Evolutionary conservation across 78 protist species (phyloP).

Genomic region (Anaeramoeba ignava): DNA sequence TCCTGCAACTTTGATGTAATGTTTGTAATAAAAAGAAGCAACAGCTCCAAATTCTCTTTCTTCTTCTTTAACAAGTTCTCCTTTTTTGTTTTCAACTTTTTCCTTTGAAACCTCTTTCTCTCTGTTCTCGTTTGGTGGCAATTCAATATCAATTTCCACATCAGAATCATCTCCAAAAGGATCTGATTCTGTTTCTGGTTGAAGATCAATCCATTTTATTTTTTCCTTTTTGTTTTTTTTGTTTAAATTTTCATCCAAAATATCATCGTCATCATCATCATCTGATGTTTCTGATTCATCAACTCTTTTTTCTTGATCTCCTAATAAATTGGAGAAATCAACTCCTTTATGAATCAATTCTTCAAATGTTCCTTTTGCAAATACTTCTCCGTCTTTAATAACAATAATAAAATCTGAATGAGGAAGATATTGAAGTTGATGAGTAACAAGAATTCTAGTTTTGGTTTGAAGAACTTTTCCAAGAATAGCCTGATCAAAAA

Average conservation of each 20-base stretch:
- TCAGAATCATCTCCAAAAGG: background rate
- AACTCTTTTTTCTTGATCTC: background rate
- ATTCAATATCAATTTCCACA: background rate
- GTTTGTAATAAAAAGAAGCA: background rate
- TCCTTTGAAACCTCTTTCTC: background rate
- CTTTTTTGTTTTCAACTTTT: too few relatives aligned
- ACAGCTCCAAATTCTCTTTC: background rate
- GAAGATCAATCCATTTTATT: background rate
- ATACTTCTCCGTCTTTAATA: background rate
- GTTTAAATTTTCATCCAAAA: too few relatives aligned
- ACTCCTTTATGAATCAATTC: background rate
- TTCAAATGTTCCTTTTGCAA: background rate
- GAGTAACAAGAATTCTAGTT: slow-evolving; percentile 8
- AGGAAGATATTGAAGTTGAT: slow-evolving; percentile 3
- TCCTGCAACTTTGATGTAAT: background rate
- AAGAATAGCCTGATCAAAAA: background rate
- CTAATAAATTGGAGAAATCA: background rate
- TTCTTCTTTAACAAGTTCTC: background rate
- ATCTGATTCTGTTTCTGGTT: background rate
- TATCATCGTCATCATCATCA: too few relatives aligned
- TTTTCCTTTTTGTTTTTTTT: background rate
- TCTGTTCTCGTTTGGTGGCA: background rate
- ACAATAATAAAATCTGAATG: background rate
- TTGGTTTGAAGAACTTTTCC: background rate
- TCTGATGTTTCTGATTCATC: background rate